These are phyloP conservation scores for Neoascochyta sp. DNA, from an alignment of 2,329 filamentous ascomycete genomes.

Conservation along the genomic window DNA sequence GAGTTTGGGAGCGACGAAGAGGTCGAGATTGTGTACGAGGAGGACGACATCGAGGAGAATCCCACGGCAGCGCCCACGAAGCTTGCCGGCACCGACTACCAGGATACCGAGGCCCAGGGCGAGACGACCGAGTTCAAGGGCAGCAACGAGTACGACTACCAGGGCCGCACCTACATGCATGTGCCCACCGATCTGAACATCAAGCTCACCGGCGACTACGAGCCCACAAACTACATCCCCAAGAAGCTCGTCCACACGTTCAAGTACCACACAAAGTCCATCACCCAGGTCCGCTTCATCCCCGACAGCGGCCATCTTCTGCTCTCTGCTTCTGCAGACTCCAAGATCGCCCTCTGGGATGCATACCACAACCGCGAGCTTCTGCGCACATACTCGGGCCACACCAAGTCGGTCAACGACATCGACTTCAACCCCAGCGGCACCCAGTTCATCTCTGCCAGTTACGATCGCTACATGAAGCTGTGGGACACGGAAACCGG, in stretches of 20 bases:
- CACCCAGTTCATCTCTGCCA: conserved; percentile 81
- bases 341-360: conserved; percentile 91
- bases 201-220: conserved; percentile 69
- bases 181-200: conserved; percentile 62
- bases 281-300: conserved; percentile 88
- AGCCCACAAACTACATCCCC: conserved; percentile 83
- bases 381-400: conserved; percentile 84
- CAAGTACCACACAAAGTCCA: conserved; percentile 78
- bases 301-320: conserved; percentile 82
- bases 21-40: conserved; percentile 68
- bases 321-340: conserved; percentile 84
- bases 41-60: conserved; percentile 63
- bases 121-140: conserved; percentile 91
- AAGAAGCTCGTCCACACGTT: conserved; percentile 92
- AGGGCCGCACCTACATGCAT: conserved; percentile 96
- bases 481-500: conserved; percentile 98
- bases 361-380: conserved; percentile 86
- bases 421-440: conserved; percentile 81
- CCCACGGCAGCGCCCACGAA: conserved; percentile 60
- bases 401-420: conserved; percentile 85
- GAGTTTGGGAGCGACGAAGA: conserved; percentile 66
- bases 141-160: conserved; percentile 79
- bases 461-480: conserved; percentile 94
- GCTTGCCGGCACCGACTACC: conserved; percentile 53
- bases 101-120: conserved; percentile 42